Evolutionary conservation across 2,329 filamentous ascomycete genomes (phyloP), one percentile per base, ranked within the genome.

Genomic region (Neophaeococcomyces aloes): DNA sequence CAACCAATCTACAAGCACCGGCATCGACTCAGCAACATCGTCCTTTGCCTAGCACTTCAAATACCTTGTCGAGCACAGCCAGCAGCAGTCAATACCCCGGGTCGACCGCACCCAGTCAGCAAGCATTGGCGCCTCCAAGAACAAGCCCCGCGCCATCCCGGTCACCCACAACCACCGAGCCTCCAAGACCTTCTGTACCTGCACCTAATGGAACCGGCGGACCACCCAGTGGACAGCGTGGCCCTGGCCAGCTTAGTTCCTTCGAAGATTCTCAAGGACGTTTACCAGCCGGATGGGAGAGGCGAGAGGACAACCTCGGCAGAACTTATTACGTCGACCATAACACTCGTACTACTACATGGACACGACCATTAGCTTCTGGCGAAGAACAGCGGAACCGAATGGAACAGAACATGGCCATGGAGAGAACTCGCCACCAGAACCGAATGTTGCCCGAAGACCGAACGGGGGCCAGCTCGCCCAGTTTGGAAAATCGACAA

Each of bases 311-410:
- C 61, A 91, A 95, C 55, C 66, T 96, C 33, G 89, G 91, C 41
- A 78, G 91, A 57, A 96, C 89, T 17, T 98, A 98, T 61, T 98
- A 96, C 61, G 91, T 98, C 41, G 91, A 98, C 59, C 91, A 96
- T 63, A 96, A 96, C 63, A 94, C 88, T 5, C 76, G 91, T 56
- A 89, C 91, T 44, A 98, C 91, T 1, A 96, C 89, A 55, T 98
- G 91, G 91, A 89, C 85, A 55, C 75, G 91, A 47, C 91, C 91
- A 6, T 83, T 86, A n/a, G 83, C 81, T 57, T 88, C 81, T 48
- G 79, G 83, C 35, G 79, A 78, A 38, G 81, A 88, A 49, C 79
- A 84, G 55, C 78, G 87, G 48, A 81, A 72, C 51, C 83, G 87
- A 53, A 76, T 89, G 61, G 88, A 94, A 60, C 86, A 87, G 19